Conservation (phyloP, 164 flowering plant genomes). For the Aristolochia fimbriata region DNA sequence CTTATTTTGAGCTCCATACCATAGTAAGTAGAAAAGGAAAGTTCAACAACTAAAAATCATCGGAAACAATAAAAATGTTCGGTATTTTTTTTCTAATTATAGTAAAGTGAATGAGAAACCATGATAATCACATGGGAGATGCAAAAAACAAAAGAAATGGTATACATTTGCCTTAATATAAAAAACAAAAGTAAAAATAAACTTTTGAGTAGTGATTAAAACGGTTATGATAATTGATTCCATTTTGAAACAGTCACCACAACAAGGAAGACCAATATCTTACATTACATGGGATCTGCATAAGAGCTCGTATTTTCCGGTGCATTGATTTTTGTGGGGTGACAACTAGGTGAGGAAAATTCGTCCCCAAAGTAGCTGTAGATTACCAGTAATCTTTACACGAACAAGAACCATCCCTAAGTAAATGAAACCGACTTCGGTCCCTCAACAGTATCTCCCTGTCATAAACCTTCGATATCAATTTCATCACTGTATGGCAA, state of each 20-base stretch:
- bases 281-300: constrained; percentile 92
- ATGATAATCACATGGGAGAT: too few relatives aligned
- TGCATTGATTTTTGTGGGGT: constrained; percentile 79
- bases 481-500: constrained; percentile 57
- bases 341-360: too few relatives aligned
- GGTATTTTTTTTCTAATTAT: too few relatives aligned
- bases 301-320: constrained; percentile 66
- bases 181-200: too few relatives aligned
- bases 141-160: too few relatives aligned
- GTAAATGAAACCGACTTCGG: constrained; percentile 54
- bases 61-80: too few relatives aligned
- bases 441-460: constrained; percentile 56
- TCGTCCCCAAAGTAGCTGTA: too few relatives aligned
- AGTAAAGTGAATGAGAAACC: too few relatives aligned
- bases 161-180: too few relatives aligned
- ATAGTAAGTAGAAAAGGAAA: background rate
- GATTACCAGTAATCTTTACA: constrained; percentile 66
- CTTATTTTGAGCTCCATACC: background rate
- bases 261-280: background rate
- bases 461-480: constrained; percentile 43
- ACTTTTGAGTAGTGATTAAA: too few relatives aligned
- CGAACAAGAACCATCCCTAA: constrained; percentile 49
- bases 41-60: too few relatives aligned
- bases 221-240: too few relatives aligned
- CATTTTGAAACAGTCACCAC: background rate